A percentile compares a stretch with the other conserved stretches of the same genome.
phyloP scores from a whole-genome alignment of 306 rosid species.

The Crataegus laevigata region DNA sequence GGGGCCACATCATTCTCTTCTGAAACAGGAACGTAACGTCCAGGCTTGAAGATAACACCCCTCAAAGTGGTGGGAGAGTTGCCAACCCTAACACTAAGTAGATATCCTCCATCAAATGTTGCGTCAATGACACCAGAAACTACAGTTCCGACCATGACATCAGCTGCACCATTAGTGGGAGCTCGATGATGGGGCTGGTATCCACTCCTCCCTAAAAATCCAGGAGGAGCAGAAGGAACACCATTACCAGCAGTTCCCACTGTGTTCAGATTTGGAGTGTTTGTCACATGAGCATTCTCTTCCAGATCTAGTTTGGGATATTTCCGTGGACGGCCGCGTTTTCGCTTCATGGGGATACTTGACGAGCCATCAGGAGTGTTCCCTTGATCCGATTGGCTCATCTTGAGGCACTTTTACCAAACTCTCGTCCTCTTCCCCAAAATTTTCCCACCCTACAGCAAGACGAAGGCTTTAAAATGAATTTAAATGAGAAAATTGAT shows the following conservation, averaged over 20 bases:
- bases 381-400: constrained; percentile 56
- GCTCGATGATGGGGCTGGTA: constrained; percentile 42
- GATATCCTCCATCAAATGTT: constrained; percentile 85
- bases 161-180: constrained; percentile 26
- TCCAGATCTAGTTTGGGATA: constrained; percentile 49
- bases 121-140: constrained; percentile 88
- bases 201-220: constrained; percentile 44
- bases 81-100: constrained; percentile 74
- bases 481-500: neutral
- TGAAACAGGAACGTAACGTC: constrained; percentile 61
- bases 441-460: constrained; percentile 18
- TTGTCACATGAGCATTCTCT: constrained; percentile 25
- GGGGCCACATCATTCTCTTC: constrained; percentile 87
- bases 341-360: constrained; percentile 70
- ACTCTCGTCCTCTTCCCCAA: neutral
- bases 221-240: constrained; percentile 34
- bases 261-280: constrained; percentile 30
- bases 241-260: constrained; percentile 20
- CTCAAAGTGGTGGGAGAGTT: constrained; percentile 60
- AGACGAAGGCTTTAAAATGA: neutral
- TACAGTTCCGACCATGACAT: constrained; percentile 53
- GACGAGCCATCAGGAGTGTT: constrained; percentile 46
- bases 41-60: constrained; percentile 85
- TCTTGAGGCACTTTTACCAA: constrained; percentile 19
- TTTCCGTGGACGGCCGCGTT: constrained; percentile 96